These are phyloP conservation scores for Bothriochloa decipiens DNA, from an alignment of 176 grass and related monocot species.

Conservation along the genomic window DNA sequence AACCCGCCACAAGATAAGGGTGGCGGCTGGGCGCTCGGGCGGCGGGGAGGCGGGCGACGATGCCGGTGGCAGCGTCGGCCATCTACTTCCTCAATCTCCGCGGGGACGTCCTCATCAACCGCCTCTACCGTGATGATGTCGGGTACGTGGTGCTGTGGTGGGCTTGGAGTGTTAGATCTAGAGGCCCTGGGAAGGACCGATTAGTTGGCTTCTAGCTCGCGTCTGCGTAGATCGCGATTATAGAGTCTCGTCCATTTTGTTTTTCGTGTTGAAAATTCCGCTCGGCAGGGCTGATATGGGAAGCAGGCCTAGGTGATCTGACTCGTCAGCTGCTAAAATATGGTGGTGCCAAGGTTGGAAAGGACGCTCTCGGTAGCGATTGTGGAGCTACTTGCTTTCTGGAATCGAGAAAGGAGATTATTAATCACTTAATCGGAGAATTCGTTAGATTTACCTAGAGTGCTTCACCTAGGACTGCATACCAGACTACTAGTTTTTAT, in stretches of 20 bases:
- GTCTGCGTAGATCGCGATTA: conserved; percentile 34
- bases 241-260: conserved; percentile 18
- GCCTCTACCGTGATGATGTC: conserved; percentile 95
- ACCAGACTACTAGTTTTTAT: neutral
- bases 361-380: conserved; percentile 8
- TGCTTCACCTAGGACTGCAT: neutral
- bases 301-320: neutral
- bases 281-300: neutral
- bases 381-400: conserved; percentile 16
- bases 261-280: neutral
- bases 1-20: neutral
- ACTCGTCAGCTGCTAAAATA: conserved; percentile 28
- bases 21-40: conserved; percentile 32
- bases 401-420: neutral
- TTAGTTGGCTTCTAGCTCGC: conserved; percentile 13
- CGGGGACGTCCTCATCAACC: conserved; percentile 96
- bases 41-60: conserved; percentile 57
- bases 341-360: neutral
- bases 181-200: neutral
- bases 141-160: conserved; percentile 51
- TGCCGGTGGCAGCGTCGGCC: conserved; percentile 92
- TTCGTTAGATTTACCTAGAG: conserved; percentile 26
- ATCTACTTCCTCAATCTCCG: conserved; percentile 96
- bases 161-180: conserved; percentile 51
- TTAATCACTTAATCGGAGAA: neutral